Base-by-base conservation (phyloP, 352 stramenopile species). In the Aphanomyces invadans region DNA sequence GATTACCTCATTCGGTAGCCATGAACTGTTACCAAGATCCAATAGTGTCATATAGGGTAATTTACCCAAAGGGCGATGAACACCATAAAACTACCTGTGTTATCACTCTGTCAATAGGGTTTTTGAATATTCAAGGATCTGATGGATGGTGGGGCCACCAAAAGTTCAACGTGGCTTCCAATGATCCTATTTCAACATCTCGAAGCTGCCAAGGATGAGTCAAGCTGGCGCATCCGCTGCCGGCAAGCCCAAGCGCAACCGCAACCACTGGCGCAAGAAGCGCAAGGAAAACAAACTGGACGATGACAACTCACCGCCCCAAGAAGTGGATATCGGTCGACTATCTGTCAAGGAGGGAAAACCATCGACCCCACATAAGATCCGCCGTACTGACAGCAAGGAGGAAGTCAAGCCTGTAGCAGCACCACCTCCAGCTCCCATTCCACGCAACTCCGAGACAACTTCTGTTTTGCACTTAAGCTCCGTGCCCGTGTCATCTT, bases 401-500 rank as follows among this genome's bases (percentile, higher is more conserved):
- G 49, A 57, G 12, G 21, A 21, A n/a, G 21, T 52, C 44, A 52
- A 52, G 19, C 9, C 44, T 26, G 25, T 32, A 11, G 11, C 45
- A 5, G 11, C 45, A 5, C n/a, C 49, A 17, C n/a, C 49, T 11
- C 23, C 49, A n/a, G 23, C 49, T 32, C 12, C 25, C 23, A 3
- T 26, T 19, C 9, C 23, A 12, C 53, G 31, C n/a, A 31, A 4
- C 2, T 15, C 53, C 15, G 53, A 44, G 53, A 23, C 53, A 11
- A 62, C 53, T 10, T 65, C 59, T 19, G 21, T 55, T 5, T 17
- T 65, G 17, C 77, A 86, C 71, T 69, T 87, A 26, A 86, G 77
- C 55, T 76, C 85, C 60, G 74, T 86, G 23, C 57, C 79, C 42
- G 86, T 87, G 52, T 61, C 74, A 36, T 79, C 76, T 54, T 70